A percentile compares a stretch with the other conserved stretches of the same genome.
phyloP scores from a whole-genome alignment of 352 stramenopile species.

The Globisporangium viniferum region DNA sequence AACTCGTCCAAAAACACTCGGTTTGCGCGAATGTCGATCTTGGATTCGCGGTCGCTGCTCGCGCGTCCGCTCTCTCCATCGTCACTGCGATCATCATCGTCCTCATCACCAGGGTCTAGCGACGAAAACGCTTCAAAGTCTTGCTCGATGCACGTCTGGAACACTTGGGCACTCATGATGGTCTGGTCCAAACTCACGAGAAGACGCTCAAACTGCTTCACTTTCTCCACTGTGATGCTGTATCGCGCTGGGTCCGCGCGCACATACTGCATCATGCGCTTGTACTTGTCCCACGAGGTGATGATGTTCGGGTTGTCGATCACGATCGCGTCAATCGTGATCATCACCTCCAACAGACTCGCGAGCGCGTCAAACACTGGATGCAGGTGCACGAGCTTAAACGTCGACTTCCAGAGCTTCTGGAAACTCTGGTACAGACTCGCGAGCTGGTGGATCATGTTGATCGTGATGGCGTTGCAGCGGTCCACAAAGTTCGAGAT shows the following conservation, averaged over 20 bases:
- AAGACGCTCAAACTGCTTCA: constrained; percentile 85
- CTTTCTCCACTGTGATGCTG: constrained; percentile 78
- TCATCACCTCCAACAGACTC: constrained; percentile 82
- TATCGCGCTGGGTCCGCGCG: constrained; percentile 78
- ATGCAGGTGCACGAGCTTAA: constrained; percentile 82
- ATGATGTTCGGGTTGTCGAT: constrained; percentile 86
- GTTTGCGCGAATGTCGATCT: constrained; percentile 83
- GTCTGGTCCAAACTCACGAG: constrained; percentile 86
- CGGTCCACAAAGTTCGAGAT: constrained; percentile 90
- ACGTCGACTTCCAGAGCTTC: constrained; percentile 87
- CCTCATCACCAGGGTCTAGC: constrained; percentile 53
- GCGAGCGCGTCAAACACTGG: constrained; percentile 78
- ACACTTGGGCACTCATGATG: constrained; percentile 87
- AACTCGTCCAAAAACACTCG: constrained; percentile 87
- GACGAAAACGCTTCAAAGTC: constrained; percentile 84
- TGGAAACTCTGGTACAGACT: constrained; percentile 86
- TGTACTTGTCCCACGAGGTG: constrained; percentile 88
- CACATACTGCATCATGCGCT: constrained; percentile 90
- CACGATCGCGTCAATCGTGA: constrained; percentile 88
- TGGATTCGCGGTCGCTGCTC: constrained; percentile 64
- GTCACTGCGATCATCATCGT: constrained; percentile 57
- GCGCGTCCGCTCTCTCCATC: constrained; percentile 46
- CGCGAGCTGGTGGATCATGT: constrained; percentile 89
- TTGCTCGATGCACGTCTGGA: constrained; percentile 87
- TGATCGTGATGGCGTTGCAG: constrained; percentile 86